Evolutionary conservation across 129 eudicot genomes (phyloP), one percentile per base, ranked within the genome.

Genomic region (Flaveria bidentis): DNA sequence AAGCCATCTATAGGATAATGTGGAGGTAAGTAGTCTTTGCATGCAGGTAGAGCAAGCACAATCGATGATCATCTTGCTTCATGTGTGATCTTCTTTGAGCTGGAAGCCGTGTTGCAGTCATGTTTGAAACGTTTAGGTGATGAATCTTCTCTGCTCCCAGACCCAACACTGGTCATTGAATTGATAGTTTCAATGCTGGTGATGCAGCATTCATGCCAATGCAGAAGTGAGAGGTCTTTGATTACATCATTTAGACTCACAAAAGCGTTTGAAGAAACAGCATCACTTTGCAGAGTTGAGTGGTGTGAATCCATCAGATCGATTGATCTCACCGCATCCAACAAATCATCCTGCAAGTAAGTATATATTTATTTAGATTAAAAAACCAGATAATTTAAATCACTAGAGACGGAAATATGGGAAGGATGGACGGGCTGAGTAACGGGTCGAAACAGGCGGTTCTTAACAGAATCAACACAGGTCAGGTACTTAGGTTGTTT

Each of bases 171-270:
- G 20, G 17, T 70, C 22, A 20, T 76, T 2, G 80, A 66, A 57
- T 81, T 81, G 30, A 81, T 30, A 41, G 83, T 77, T 74, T 77
- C 36, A 73, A 81, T 46, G 42, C 81, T 73, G 63, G 78, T 77
- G 56, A 85, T 65, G 72, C 81, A 81, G 65, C 88, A 85, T 74
- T 77, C 85, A 16, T 68, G 76, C 83, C 85, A 81, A 16, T 62
- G 71, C 58, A 85, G 80, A 41, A 3, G 42, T 0, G 64, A 76
- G 17, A 85, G 74, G 72, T 81, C 88, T 22, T n/a, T 70, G 50
- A 81, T 77, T n/a, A 76, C 83, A 46, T 85, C 83, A 42, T 78
- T 61, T 11, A 75, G 62, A 30, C 78, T 58, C 67, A 85, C 33
- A 45, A 77, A 77, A 2, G 85, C 88, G 28, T 70, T 64, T 8